A percentile compares a stretch with the other conserved stretches of the same genome.
Evolutionary conservation across 805 yeast genomes (phyloP).

Genomic region (Alloascoidea africana): DNA sequence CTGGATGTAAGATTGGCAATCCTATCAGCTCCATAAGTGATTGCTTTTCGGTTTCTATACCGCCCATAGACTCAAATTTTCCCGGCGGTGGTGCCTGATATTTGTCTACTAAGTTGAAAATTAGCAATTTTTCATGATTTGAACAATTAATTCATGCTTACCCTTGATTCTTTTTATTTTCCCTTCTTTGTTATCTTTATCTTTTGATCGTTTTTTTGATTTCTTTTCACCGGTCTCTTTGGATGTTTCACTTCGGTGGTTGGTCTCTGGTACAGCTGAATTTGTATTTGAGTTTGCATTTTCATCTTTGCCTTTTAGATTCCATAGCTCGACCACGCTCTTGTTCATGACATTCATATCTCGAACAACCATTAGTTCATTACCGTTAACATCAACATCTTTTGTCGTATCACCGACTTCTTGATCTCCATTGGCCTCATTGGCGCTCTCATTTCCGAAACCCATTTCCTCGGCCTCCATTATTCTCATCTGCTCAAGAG

Average conservation of each 20-base stretch:
- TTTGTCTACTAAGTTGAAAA: slow-evolving; percentile 5
- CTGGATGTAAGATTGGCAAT: slow-evolving; percentile 87
- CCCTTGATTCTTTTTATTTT: slow-evolving; percentile 2
- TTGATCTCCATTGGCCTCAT: slow-evolving; percentile 6
- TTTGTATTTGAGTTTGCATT: slow-evolving; percentile 4
- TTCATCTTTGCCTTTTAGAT: slow-evolving; percentile 8
- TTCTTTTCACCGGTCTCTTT: slow-evolving; percentile 17
- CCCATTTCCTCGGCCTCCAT: too few species aligned
- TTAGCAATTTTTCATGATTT: not conserved
- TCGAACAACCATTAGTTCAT: slow-evolving; percentile 43
- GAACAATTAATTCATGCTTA: slow-evolving; percentile 4
- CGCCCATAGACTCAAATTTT: slow-evolving; percentile 2
- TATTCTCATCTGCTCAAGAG: too few species aligned
- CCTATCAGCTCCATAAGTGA: slow-evolving; percentile 58
- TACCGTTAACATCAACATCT: slow-evolving; percentile 15
- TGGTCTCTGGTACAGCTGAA: not conserved
- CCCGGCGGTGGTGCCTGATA: slow-evolving; percentile 5
- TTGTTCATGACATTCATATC: slow-evolving; percentile 64
- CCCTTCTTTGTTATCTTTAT: slow-evolving; percentile 12
- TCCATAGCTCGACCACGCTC: slow-evolving; percentile 64
- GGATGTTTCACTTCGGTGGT: slow-evolving; percentile 10
- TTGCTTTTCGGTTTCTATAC: slow-evolving; percentile 7
- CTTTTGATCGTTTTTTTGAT: slow-evolving; percentile 38
- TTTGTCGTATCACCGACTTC: slow-evolving; percentile 5
- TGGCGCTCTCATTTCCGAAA: slow-evolving; percentile 5